Base-by-base conservation (phyloP, 2,329 filamentous ascomycete species). In the Diaporthe ilicicola region DNA sequence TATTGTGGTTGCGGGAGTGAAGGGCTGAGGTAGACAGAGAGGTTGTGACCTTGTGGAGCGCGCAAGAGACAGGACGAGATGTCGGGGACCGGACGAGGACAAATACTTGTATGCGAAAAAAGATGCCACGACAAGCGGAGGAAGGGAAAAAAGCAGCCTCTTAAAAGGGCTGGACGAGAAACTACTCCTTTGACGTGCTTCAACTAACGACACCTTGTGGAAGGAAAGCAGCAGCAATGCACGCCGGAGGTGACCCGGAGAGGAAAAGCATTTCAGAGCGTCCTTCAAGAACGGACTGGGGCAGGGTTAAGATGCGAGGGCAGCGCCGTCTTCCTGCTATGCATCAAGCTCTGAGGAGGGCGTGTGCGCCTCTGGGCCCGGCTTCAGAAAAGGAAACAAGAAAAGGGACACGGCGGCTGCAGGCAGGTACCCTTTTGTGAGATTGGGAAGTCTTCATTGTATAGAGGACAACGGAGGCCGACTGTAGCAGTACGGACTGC, bases 401-500 rank as follows among this genome's bases (percentile, higher is more conserved):
- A 54, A n/a, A 56, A 67, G 65, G 65, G 46, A 56, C 51, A 46
- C 65, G 65, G 51, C 65, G 56, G 65, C 53, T 67, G 54, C 65
- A 55, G 44, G 65, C 53, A 56, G 51, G 51, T 56, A 44, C 27
- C 51, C 51, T 24, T 48, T 67, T n/a, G n/a, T 34, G 32, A 37
- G 15, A 32, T 29, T 34, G 51, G 44, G 65, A 56, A 56, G 51
- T 27, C 29, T 44, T 48, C 27, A 48, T 54, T 67, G 51, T 56
- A 32, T 37, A 24, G 51, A 34, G 29, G 51, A 55, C 13, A 13
- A 44, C 12, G 51, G 51, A 15, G 39, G 50, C 27, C 29, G 19
- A 56, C n/a, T 46, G 65, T 56, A 46, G 34, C 53, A 67, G 65
- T 67, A 67, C 65, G 44, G 51, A 44, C 32, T 44, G 64, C 39